Evolutionary conservation across 202 grass and related monocot genomes (phyloP).

Genomic region (Elaeis oleifera): DNA sequence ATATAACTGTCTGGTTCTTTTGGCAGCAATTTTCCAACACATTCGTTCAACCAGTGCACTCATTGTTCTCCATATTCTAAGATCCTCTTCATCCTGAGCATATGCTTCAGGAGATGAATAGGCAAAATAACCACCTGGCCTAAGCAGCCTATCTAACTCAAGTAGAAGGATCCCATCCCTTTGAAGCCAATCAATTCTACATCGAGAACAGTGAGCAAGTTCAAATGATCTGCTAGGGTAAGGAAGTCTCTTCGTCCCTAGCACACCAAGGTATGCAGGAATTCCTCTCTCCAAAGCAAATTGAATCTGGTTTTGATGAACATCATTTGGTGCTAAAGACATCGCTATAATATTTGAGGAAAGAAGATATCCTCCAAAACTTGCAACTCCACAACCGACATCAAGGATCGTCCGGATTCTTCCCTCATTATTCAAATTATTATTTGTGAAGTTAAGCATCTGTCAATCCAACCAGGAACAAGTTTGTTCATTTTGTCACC

Average conservation of each 20-base stretch:
- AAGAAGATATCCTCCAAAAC: conserved; percentile 95
- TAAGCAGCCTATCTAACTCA: conserved; percentile 88
- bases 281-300: conserved; percentile 99
- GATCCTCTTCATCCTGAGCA: conserved; percentile 95
- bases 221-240: conserved; percentile 97
- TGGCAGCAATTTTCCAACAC: conserved; percentile 97
- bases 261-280: conserved; percentile 89
- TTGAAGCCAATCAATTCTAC: conserved; percentile 97
- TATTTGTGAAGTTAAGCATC: conserved; percentile 92
- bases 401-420: conserved; percentile 84
- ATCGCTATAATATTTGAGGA: conserved; percentile 90
- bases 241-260: conserved; percentile 94
- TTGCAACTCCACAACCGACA: conserved; percentile 92
- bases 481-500: too few species aligned
- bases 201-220: conserved; percentile 92
- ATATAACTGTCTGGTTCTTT: conserved; percentile 97
- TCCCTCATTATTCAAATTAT: conserved; percentile 81
- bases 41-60: conserved; percentile 84
- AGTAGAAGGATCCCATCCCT: conserved; percentile 94
- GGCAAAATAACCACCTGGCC: conserved; percentile 93
- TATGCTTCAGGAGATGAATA: conserved; percentile 98
- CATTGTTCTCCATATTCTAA: conserved; percentile 94
- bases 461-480: conserved; percentile 19
- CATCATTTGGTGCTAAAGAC: conserved; percentile 98
- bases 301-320: conserved; percentile 98